phyloP scores from a whole-genome alignment of 2,329 filamentous ascomycete genomes.

The Huntiella bhutanensis region DNA sequence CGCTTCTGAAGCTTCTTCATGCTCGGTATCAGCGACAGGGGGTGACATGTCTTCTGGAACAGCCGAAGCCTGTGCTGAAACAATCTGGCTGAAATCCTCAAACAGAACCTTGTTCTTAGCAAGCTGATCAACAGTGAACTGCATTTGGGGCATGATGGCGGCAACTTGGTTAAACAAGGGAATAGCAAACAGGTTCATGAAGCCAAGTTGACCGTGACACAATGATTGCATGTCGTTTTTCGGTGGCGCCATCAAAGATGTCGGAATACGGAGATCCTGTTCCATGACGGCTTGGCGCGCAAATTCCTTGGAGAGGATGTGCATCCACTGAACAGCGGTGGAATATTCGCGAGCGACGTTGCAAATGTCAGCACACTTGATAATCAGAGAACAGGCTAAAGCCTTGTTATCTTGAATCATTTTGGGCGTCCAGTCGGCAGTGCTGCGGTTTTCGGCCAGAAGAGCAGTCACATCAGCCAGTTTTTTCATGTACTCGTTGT shows the following conservation, averaged over 20 bases:
- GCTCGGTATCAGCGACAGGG: neutral
- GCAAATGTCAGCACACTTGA: slow-evolving; percentile 97
- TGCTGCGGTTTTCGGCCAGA: slow-evolving; percentile 44
- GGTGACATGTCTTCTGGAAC: neutral
- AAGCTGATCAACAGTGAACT: slow-evolving; percentile 62
- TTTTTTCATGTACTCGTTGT: slow-evolving; percentile 92
- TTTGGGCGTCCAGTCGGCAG: slow-evolving; percentile 59
- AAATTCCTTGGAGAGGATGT: slow-evolving; percentile 89
- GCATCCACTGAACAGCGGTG: slow-evolving; percentile 74
- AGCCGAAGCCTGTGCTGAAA: neutral
- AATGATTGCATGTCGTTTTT: slow-evolving; percentile 69
- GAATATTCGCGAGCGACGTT: slow-evolving; percentile 81
- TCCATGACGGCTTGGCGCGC: slow-evolving; percentile 88
- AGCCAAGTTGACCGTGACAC: slow-evolving; percentile 74
- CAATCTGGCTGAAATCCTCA: slow-evolving; percentile 12
- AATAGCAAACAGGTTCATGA: slow-evolving; percentile 90
- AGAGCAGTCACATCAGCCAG: slow-evolving; percentile 65
- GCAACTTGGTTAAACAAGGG: slow-evolving; percentile 79
- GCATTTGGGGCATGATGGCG: slow-evolving; percentile 68
- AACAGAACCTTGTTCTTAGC: slow-evolving; percentile 14
- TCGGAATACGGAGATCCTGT: slow-evolving; percentile 65
- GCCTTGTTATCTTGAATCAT: slow-evolving; percentile 58
- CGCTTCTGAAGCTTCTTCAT: neutral
- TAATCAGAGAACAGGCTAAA: slow-evolving; percentile 72
- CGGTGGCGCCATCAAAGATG: slow-evolving; percentile 69